Evolutionary conservation across 257 asterid genomes (phyloP).

Genomic region (Primulina eburnea): DNA sequence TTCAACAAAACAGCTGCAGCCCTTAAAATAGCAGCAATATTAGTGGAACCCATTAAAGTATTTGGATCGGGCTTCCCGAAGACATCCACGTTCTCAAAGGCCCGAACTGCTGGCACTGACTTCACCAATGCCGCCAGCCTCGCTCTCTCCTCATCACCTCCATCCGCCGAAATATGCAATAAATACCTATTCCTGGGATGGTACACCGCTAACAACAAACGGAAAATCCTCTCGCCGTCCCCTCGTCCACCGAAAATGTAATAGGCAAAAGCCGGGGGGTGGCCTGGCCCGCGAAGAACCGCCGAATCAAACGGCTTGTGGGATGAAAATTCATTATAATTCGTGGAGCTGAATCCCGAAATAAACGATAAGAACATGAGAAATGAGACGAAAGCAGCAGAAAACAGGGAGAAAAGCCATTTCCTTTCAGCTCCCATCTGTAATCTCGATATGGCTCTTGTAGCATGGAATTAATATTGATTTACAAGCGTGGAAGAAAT

Average conservation of each 20-base stretch:
- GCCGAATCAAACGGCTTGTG: slow-evolving; percentile 55
- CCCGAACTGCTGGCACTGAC: slow-evolving; percentile 72
- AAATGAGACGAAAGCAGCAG: slow-evolving; percentile 75
- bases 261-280: slow-evolving; percentile 84
- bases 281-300: slow-evolving; percentile 67
- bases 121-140: slow-evolving; percentile 61
- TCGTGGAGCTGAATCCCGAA: slow-evolving; percentile 75
- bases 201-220: slow-evolving; percentile 83
- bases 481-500: neutral
- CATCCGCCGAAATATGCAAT: slow-evolving; percentile 78
- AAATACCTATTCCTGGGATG: slow-evolving; percentile 96
- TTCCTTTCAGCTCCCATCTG: slow-evolving; percentile 84
- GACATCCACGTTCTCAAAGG: slow-evolving; percentile 92
- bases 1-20: slow-evolving; percentile 81
- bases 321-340: slow-evolving; percentile 59
- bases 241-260: slow-evolving; percentile 81
- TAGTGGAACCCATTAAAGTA: slow-evolving; percentile 88
- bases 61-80: slow-evolving; percentile 94
- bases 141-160: slow-evolving; percentile 66
- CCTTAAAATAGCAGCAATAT: slow-evolving; percentile 77
- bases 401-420: slow-evolving; percentile 90
- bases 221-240: slow-evolving; percentile 69
- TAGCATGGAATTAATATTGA: slow-evolving; percentile 23
- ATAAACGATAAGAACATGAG: slow-evolving; percentile 71
- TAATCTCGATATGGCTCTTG: slow-evolving; percentile 21